Evolutionary conservation across 2,329 filamentous ascomycete genomes (phyloP).

Genomic region (Tolypocladium tundrense): DNA sequence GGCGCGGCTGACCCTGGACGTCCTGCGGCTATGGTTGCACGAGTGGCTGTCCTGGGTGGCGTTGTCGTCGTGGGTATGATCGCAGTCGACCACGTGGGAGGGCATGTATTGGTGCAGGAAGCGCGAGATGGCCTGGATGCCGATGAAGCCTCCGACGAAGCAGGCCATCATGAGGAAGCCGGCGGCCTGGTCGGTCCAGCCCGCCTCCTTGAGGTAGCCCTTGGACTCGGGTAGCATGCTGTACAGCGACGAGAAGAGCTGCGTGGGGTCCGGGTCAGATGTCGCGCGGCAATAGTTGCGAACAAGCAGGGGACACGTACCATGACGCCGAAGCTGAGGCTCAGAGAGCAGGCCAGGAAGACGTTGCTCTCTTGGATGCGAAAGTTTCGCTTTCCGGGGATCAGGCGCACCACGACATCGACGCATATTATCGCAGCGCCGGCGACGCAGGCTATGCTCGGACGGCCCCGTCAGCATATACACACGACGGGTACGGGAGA

Average conservation of each 20-base stretch:
- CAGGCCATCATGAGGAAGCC: constrained; percentile 58
- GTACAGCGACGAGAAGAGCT: constrained; percentile 88
- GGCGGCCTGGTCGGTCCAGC: constrained; percentile 55
- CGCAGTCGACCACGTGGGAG: constrained; percentile 71
- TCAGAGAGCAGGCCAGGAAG: constrained; percentile 81
- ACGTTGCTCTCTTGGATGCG: constrained; percentile 79
- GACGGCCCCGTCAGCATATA: constrained; percentile 2
- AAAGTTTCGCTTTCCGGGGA: constrained; percentile 69
- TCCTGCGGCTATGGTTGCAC: constrained; percentile 13
- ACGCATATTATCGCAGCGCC: constrained; percentile 81
- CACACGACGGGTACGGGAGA: neutral
- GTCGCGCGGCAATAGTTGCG: neutral
- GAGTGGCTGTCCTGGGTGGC: constrained; percentile 15
- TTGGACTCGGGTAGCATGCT: constrained; percentile 87
- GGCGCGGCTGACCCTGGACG: constrained; percentile 20
- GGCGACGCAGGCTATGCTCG: constrained; percentile 47
- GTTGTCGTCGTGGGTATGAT: constrained; percentile 58
- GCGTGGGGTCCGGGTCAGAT: neutral
- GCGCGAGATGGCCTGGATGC: constrained; percentile 64
- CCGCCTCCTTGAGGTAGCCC: constrained; percentile 61
- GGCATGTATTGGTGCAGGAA: constrained; percentile 65
- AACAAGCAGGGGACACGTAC: constrained; percentile 34
- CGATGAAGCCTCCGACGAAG: constrained; percentile 63
- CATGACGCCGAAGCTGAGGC: constrained; percentile 94
- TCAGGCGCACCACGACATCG: constrained; percentile 62